Percentiles rank a stretch among this genome's conserved stretches.
Evolutionary conservation across 2,329 filamentous ascomycete genomes (phyloP).

Genomic region (Sporothrix pseudoabietina): DNA sequence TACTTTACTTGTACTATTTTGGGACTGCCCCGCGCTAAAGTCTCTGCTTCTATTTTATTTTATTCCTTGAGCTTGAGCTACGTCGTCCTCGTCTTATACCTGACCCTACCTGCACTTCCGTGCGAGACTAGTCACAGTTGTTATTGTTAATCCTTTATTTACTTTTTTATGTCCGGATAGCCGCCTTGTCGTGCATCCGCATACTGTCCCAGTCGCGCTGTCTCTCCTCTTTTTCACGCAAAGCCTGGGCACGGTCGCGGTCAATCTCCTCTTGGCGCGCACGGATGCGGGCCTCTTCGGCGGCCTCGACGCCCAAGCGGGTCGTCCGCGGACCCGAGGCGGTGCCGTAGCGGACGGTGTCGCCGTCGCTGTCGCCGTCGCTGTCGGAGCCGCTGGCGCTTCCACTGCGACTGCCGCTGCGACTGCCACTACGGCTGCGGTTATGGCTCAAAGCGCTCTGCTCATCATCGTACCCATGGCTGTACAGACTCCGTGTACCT

Average conservation of each 20-base stretch:
- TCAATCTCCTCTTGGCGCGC: conserved; percentile 20
- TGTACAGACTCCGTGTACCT: background rate
- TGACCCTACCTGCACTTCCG: too few relatives aligned
- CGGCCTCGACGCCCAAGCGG: background rate
- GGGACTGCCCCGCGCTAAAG: too few relatives aligned
- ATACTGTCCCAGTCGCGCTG: conserved; percentile 30
- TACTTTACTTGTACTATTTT: too few relatives aligned
- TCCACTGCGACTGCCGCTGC: background rate
- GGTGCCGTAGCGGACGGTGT: conserved; percentile 5
- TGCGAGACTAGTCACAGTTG: too few relatives aligned
- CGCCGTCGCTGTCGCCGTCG: conserved; percentile 9
- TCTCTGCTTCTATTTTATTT: too few relatives aligned
- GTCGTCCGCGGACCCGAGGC: background rate
- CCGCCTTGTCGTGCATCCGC: conserved; percentile 30
- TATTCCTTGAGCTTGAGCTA: too few relatives aligned
- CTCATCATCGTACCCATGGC: background rate
- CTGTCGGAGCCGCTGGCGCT: background rate
- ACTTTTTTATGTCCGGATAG: background rate
- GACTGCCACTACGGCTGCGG: background rate
- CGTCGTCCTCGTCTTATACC: too few relatives aligned
- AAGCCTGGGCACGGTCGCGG: conserved; percentile 14
- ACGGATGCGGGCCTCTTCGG: conserved; percentile 19
- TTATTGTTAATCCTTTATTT: too few relatives aligned
- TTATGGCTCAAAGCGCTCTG: background rate
- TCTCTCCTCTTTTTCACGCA: background rate